Conservation (phyloP, 495 filamentous ascomycete species). For the Penicillium coffeae region DNA sequence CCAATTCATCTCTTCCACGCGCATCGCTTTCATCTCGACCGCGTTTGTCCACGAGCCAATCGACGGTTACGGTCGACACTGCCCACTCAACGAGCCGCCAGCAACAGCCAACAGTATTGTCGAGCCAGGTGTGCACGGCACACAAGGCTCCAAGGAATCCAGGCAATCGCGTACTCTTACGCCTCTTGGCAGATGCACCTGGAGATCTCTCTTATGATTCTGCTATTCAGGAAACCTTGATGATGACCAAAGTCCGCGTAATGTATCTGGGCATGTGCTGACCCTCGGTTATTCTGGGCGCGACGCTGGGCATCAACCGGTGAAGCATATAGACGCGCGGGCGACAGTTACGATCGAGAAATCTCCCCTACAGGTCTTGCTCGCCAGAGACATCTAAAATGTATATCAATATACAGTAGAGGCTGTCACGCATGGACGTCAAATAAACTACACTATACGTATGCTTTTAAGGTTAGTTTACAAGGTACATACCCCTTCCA, state of each 20-base stretch:
- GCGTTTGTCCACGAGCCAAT: background rate
- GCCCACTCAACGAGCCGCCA: background rate
- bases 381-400: background rate
- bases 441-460: too few species aligned
- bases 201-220: background rate
- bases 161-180: background rate
- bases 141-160: background rate
- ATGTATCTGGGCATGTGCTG: background rate
- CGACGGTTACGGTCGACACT: background rate
- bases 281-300: background rate
- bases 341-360: too few species aligned
- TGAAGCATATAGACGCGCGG: too few species aligned
- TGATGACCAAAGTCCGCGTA: background rate
- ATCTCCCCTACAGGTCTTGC: too few species aligned
- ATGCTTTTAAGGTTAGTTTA: too few species aligned
- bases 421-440: too few species aligned
- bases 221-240: background rate
- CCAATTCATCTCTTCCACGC: too few species aligned
- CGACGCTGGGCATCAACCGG: background rate
- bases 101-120: background rate
- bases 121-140: background rate
- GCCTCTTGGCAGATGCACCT: background rate
- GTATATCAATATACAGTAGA: too few species aligned
- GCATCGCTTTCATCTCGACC: too few species aligned
- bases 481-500: too few species aligned